Conservation (phyloP, 768 basidiomycete species). For the Xerocomus brunneocitrinus region DNA sequence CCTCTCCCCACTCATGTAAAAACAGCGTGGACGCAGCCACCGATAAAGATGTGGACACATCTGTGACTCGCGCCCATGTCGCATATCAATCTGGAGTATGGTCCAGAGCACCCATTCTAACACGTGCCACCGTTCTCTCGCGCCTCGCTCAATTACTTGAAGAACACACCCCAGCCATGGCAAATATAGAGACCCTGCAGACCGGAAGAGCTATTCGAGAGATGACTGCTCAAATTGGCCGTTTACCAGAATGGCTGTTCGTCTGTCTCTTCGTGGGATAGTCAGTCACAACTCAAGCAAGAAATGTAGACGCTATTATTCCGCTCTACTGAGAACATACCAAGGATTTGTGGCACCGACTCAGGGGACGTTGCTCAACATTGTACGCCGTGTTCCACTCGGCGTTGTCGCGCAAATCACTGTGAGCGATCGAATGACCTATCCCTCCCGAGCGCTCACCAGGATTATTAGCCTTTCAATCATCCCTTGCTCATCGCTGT, state of each 20-base stretch:
- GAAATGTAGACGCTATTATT: constrained; percentile 62
- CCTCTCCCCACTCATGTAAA: neutral
- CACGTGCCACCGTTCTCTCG: constrained; percentile 62
- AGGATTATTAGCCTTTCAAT: constrained; percentile 67
- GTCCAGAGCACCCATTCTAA: constrained; percentile 55
- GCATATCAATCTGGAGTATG: constrained; percentile 65
- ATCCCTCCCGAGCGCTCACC: neutral
- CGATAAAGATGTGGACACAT: constrained; percentile 43
- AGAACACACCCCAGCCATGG: constrained; percentile 51
- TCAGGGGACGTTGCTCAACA: constrained; percentile 74
- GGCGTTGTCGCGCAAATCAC: constrained; percentile 91
- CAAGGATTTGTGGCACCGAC: constrained; percentile 70
- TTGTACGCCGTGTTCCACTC: constrained; percentile 73
- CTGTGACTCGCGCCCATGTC: constrained; percentile 52
- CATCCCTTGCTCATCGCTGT: constrained; percentile 85
- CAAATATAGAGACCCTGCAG: constrained; percentile 65
- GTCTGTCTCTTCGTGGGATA: constrained; percentile 22
- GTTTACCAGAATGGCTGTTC: constrained; percentile 86
- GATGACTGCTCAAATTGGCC: constrained; percentile 72
- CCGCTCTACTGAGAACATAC: constrained; percentile 67
- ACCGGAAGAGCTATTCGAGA: constrained; percentile 81
- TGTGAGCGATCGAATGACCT: constrained; percentile 35
- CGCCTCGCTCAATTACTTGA: constrained; percentile 62
- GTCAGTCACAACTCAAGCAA: constrained; percentile 1
- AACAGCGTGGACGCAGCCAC: constrained; percentile 54